Conservation (phyloP, 768 basidiomycete genomes). For the Lactifluus echinatus region DNA sequence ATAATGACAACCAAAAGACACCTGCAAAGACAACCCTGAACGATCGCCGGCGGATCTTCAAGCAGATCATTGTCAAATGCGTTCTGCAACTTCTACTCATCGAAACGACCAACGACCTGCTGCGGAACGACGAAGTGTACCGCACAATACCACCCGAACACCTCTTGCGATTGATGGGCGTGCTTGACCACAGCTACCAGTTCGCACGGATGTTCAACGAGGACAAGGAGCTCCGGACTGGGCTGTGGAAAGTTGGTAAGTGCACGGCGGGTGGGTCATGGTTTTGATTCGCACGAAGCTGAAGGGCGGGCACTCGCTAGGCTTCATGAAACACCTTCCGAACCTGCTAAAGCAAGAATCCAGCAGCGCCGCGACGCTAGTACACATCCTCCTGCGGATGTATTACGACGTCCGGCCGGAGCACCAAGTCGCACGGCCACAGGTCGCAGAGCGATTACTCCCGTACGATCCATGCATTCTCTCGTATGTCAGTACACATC, state of each 20-base stretch:
- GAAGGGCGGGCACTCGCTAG: conserved; percentile 37
- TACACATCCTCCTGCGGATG: conserved; percentile 88
- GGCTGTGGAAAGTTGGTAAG: conserved; percentile 99
- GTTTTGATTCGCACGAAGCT: background rate
- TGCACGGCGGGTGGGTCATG: too few species aligned
- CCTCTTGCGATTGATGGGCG: conserved; percentile 86
- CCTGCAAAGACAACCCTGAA: conserved; percentile 47
- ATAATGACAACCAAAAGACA: conserved; percentile 38
- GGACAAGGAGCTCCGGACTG: conserved; percentile 93
- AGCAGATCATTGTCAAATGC: conserved; percentile 99
- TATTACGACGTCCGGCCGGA: conserved; percentile 86
- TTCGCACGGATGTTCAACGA: conserved; percentile 98
- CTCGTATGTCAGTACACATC: background rate
- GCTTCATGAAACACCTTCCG: conserved; percentile 99
- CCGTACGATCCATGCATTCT: conserved; percentile 39
- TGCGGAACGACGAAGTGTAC: conserved; percentile 90
- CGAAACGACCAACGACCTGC: conserved; percentile 92
- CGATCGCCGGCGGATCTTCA: conserved; percentile 82
- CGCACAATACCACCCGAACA: conserved; percentile 90
- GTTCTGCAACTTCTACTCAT: conserved; percentile 93
- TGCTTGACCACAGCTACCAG: conserved; percentile 94
- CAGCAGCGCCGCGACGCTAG: conserved; percentile 89
- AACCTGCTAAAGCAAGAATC: conserved; percentile 98
- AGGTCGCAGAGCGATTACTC: conserved; percentile 64
- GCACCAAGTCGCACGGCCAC: conserved; percentile 74